Base-by-base conservation (phyloP, 2,329 filamentous ascomycete genomes). In the Epichloe sibirici region DNA sequence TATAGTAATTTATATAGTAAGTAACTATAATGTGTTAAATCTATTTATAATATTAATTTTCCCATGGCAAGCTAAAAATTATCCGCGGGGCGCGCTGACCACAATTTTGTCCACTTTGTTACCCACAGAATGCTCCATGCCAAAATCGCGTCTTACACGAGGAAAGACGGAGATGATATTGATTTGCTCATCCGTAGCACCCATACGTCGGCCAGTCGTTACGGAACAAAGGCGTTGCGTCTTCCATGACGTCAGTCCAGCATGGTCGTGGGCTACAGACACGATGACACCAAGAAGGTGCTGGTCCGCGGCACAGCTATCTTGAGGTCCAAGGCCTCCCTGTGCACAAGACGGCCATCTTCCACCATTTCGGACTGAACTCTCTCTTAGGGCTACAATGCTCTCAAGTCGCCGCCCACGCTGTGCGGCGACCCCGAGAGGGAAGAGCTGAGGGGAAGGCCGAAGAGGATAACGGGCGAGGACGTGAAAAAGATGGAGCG, bases 281-380 rank as follows among this genome's bases (percentile, higher is more conserved):
- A 69, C 57, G 64, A 64, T 47, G 67, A 69, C 57, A 65, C 65
- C 12, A 67, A 68, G 57, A 67, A 67, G 62, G 67, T 65, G 53
- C 66, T 69, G 64, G 67, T 69, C 38, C 63, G 67, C 11, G 67
- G 67, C 8, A 68, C 66, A 69, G 67, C 4, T 69, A 69, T 57
- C 65, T 70, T 15, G 67, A 69, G 56, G 64, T 66, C 2, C 63
- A 69, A 37, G 66, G 65, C 52, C 59, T 69, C 17, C 65, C 65
- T 2, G 66, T 69, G 50, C 69, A 70, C 61, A 69, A 69, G 58
- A 65, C 65, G 35, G 66, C 67, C 59, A 69, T 70, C 54, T 69
- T 70, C 55, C 62, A 65, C 35, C 67, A 70, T 56, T 69, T 70
- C 59, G 65, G 65, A 21, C 61, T 70, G 13, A 23, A 67, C 67